These are phyloP conservation scores for Flagelloscypha sp. DNA, from an alignment of 768 basidiomycete genomes.

Conservation along the genomic window DNA sequence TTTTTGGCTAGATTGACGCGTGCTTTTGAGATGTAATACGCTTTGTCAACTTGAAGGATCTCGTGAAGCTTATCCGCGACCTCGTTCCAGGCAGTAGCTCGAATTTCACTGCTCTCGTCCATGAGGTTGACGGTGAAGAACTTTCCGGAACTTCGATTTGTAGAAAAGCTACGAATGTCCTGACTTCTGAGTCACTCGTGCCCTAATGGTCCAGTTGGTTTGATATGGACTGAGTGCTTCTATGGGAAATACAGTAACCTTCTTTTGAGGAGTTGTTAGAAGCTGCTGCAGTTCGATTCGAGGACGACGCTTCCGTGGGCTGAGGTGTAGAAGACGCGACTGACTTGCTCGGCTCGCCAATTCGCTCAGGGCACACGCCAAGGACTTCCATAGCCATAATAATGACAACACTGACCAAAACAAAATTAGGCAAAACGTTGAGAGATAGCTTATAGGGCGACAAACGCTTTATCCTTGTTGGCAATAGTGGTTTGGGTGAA, in stretches of 20 bases:
- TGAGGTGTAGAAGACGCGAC: too few species aligned
- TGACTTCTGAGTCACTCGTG: conserved; percentile 80
- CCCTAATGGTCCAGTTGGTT: conserved; percentile 98
- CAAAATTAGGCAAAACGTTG: too few species aligned
- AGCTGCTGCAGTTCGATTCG: conserved; percentile 25
- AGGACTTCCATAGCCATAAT: conserved; percentile 60
- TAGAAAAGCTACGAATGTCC: conserved; percentile 89
- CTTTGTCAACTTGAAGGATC: conserved; percentile 84
- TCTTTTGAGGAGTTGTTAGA: neutral
- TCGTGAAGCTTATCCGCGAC: conserved; percentile 78
- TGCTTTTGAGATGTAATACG: conserved; percentile 86
- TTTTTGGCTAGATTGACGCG: conserved; percentile 94
- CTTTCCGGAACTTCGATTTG: conserved; percentile 86
- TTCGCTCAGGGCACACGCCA: conserved; percentile 51
- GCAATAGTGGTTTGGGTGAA: conserved; percentile 75
- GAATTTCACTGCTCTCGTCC: conserved; percentile 92
- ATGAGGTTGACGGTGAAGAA: conserved; percentile 88
- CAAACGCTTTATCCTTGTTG: conserved; percentile 83
- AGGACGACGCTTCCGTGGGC: conserved; percentile 3
- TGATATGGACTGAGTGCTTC: conserved; percentile 94
- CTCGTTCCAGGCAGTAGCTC: conserved; percentile 84
- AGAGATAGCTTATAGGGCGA: too few species aligned
- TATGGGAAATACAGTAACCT: conserved; percentile 49
- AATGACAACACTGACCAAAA: too few species aligned
- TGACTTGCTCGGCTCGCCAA: conserved; percentile 55